These are phyloP conservation scores for Apiospora saccharicola DNA, from an alignment of 2,329 filamentous ascomycete genomes.

Conservation along the genomic window DNA sequence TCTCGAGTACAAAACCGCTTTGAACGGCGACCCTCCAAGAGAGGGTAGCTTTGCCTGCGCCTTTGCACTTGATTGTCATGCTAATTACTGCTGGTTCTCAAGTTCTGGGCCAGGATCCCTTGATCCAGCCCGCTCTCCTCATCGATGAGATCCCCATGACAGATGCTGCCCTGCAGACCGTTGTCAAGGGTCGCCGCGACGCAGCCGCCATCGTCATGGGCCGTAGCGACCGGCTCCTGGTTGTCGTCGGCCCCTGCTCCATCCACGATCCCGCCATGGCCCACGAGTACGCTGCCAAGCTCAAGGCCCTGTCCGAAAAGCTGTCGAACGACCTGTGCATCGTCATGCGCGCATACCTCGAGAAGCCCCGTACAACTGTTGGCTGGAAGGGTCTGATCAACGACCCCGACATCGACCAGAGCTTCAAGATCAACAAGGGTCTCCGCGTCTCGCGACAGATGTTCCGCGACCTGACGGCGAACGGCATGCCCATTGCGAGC, in stretches of 20 bases:
- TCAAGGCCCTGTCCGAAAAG: conserved; percentile 80
- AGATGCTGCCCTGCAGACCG: conserved; percentile 68
- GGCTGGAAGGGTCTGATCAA: conserved; percentile 99
- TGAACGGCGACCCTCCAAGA: neutral
- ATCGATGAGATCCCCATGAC: conserved; percentile 83
- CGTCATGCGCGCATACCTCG: conserved; percentile 98
- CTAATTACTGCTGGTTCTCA: conserved; percentile 34
- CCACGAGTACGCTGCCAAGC: conserved; percentile 83
- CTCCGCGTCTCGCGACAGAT: conserved; percentile 90
- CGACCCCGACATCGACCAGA: conserved; percentile 96
- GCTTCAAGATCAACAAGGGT: conserved; percentile 99
- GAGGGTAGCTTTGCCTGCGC: neutral
- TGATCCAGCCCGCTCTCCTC: conserved; percentile 88
- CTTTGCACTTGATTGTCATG: conserved; percentile 31
- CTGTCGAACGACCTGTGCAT: conserved; percentile 85
- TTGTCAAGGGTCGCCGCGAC: conserved; percentile 74
- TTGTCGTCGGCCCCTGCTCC: conserved; percentile 94
- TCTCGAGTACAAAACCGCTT: neutral
- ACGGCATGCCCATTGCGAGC: conserved; percentile 92
- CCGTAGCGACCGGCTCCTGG: conserved; percentile 85
- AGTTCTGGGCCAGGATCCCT: conserved; percentile 94
- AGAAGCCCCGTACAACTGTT: conserved; percentile 97
- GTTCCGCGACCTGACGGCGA: conserved; percentile 86
- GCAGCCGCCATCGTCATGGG: conserved; percentile 79
- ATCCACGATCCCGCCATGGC: conserved; percentile 93